A percentile compares a stretch with the other conserved stretches of the same genome.
These are phyloP conservation scores for Pseudopithomyces maydicus DNA, from an alignment of 2,329 filamentous ascomycete genomes.

Conservation along the genomic window DNA sequence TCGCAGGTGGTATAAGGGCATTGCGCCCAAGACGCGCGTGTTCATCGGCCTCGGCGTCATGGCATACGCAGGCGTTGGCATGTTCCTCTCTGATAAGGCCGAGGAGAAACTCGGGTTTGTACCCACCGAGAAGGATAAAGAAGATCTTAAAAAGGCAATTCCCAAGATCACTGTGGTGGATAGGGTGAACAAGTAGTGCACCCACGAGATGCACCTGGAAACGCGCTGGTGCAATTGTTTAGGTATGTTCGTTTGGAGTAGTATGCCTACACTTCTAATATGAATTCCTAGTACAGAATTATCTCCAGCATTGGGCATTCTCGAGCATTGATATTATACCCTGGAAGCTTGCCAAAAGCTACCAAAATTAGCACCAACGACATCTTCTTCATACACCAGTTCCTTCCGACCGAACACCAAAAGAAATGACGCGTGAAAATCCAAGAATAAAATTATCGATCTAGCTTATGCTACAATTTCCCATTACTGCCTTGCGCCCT, in stretches of 20 bases:
- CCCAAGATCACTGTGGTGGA: conserved; percentile 61
- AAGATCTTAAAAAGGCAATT: conserved; percentile 64
- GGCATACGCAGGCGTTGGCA: conserved; percentile 73
- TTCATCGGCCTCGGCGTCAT: conserved; percentile 76
- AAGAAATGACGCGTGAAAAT: background rate
- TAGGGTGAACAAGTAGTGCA: conserved; percentile 10
- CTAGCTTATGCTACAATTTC: background rate
- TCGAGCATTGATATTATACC: too few species aligned
- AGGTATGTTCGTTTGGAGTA: too few species aligned
- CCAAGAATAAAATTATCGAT: background rate
- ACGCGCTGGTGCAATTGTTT: background rate
- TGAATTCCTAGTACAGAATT: too few species aligned
- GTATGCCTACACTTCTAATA: too few species aligned
- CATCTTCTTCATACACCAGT: too few species aligned
- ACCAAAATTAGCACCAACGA: too few species aligned
- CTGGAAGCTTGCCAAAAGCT: too few species aligned
- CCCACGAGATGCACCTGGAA: background rate
- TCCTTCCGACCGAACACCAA: too few species aligned
- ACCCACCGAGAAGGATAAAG: conserved; percentile 74
- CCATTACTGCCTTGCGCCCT: background rate
- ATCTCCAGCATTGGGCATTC: too few species aligned
- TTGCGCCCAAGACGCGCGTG: conserved; percentile 72
- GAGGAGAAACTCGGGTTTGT: conserved; percentile 76
- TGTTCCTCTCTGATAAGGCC: conserved; percentile 73
- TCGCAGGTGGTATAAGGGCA: conserved; percentile 65